These are phyloP conservation scores for Schwanniomyces vanrijiae DNA, from an alignment of 805 yeast species.

Conservation along the genomic window DNA sequence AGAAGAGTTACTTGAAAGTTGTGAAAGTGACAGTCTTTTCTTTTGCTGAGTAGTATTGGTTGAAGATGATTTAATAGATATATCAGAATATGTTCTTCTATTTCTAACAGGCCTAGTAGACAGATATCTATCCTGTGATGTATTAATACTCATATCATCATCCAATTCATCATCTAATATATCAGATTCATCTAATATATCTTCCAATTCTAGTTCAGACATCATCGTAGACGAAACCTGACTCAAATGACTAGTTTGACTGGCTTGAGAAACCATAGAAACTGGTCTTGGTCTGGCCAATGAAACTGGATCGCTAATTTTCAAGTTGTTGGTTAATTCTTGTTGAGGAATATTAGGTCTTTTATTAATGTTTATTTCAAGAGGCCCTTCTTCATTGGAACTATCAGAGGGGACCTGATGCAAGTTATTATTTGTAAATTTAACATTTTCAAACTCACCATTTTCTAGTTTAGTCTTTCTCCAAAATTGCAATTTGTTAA, in stretches of 20 bases:
- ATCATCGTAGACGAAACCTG: slow-evolving; percentile 43
- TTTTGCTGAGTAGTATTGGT: slow-evolving; percentile 19
- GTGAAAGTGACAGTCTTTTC: slow-evolving; percentile 29
- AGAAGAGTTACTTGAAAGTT: slow-evolving; percentile 37
- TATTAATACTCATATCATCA: slow-evolving; percentile 36
- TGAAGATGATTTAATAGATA: slow-evolving; percentile 32
- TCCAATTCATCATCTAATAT: slow-evolving; percentile 39
- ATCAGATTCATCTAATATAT: slow-evolving; percentile 39
- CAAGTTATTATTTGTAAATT: slow-evolving; percentile 1
- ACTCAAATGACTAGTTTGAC: slow-evolving; percentile 40
- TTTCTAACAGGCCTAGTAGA: slow-evolving; percentile 8
- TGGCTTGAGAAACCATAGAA: slow-evolving; percentile 36
- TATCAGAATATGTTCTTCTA: slow-evolving; percentile 36
- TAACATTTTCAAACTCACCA: slow-evolving; percentile 4
- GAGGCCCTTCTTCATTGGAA: slow-evolving; percentile 4
- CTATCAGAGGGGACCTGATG: neutral
- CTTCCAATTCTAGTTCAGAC: slow-evolving; percentile 40
- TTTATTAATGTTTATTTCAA: slow-evolving; percentile 8
- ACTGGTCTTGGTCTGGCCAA: slow-evolving; percentile 32
- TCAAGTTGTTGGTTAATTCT: neutral
- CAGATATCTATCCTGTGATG: slow-evolving; percentile 18
- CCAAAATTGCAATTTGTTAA: slow-evolving; percentile 42
- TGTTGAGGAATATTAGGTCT: slow-evolving; percentile 1
- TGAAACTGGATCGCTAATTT: neutral
- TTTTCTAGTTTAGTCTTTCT: slow-evolving; percentile 17